Evolutionary conservation across 78 protist genomes (phyloP), one percentile per base, ranked within the genome.

Genomic region (Dictyostelium firmibasis): DNA sequence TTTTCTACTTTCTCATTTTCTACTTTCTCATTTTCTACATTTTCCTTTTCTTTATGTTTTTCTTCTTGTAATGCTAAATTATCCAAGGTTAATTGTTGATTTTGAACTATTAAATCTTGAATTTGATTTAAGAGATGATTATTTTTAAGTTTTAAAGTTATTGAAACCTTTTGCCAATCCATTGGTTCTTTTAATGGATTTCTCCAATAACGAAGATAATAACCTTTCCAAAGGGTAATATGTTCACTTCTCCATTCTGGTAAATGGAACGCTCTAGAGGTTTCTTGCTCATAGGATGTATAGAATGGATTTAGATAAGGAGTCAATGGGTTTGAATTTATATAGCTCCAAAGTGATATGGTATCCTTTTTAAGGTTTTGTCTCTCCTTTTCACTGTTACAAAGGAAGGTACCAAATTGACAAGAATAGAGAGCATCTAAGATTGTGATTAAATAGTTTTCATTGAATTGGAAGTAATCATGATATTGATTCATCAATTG

Each of bases 391-490:
- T 97, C 98, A 81, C 53, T 74, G 92, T 96, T 94, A 82, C 83
- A 79, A 18, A 98, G 97, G 84, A 97, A 98, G 7, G 97, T 96
- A 53, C 99, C 99, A 64, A 92, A 98, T 44, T 84, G 96, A 83
- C 98, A 94, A 14, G 77, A 31, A 79, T 76, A 57, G 8, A 50
- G 72, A 2, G 74, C 72, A 23, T 96, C 97, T 16, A 81, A n/a
- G 14, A 96, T 83, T 43, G 91, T 8, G 23, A 95, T 70, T 11
- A 98, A 96, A 44, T 89, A 95, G 25, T 25, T 11, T 14, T 97
- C 95, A 70, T 88, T 98, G 84, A 97, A 99, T 97, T 99, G 99
- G 81, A 98, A 99, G 8, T 87, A 92, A 2, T 64, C n/a, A 25
- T 98, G 98, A 50, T 84, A 92, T 38, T 97, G 98, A 11, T 13